Percentiles rank a stretch among this genome's conserved stretches.
These are phyloP conservation scores for Aegilops sharonensis DNA, from an alignment of 176 grass and related monocot species.

Conservation along the genomic window DNA sequence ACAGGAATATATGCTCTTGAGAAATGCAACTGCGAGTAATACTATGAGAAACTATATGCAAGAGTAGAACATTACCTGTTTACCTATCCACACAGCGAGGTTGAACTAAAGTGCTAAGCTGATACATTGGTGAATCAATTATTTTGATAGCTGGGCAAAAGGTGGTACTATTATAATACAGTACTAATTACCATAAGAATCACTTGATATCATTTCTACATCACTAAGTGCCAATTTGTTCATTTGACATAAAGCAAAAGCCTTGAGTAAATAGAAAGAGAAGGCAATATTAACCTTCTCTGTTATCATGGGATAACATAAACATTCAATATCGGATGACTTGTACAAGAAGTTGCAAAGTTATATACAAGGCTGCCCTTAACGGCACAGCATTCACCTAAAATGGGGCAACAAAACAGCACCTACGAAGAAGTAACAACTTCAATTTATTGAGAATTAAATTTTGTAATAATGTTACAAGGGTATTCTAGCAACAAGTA, in stretches of 20 bases:
- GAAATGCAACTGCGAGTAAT: background rate
- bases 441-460: slow-evolving; percentile 40
- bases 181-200: background rate
- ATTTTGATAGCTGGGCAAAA: background rate
- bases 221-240: background rate
- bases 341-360: background rate
- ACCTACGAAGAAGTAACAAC: slow-evolving; percentile 12
- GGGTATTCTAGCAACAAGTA: slow-evolving; percentile 50
- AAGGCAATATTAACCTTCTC: background rate
- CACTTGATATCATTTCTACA: background rate
- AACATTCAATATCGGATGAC: background rate
- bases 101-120: background rate
- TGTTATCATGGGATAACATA: background rate
- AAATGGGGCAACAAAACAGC: slow-evolving; percentile 10
- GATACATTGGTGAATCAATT: background rate
- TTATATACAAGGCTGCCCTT: background rate
- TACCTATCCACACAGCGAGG: background rate
- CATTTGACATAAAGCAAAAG: background rate
- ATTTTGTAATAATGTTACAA: slow-evolving; percentile 38
- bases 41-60: background rate
- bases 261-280: background rate
- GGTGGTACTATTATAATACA: too few species aligned
- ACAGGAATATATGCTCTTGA: background rate
- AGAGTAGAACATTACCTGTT: background rate
- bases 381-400: slow-evolving; percentile 3